Base-by-base conservation (phyloP, 768 basidiomycete genomes). In the Suillus brevipes region DNA sequence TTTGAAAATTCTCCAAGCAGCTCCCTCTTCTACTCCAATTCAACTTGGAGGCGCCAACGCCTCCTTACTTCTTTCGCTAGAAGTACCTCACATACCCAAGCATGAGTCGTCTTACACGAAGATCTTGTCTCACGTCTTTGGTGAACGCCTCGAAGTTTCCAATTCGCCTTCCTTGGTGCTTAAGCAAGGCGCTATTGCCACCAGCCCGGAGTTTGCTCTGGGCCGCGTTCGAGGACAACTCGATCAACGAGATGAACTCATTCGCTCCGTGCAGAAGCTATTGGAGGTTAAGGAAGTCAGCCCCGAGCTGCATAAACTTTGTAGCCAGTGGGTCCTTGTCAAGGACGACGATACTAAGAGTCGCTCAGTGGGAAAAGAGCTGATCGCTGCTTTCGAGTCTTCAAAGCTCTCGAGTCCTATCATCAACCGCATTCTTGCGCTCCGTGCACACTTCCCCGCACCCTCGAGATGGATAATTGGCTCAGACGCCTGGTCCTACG, bases 401-500 rank as follows among this genome's bases (percentile, higher is more conserved):
- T 65, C 81, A 1, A 68, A 79, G 20, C 56, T 77, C 57, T 65
- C 75, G 9, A 80, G 83, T 65, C 75, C 83, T 6, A 77, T 83
- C 10, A 86, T 84, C 6, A 78, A 86, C 47, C 82, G 82, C 36
- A 83, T 93, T 53, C 82, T 94, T 43, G 71, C 83, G 18, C 79
- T 91, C 13, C 83, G 83, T 47, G 77, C 85, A 23, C 85, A 89
- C 69, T 86, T 97, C 69, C 79, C 85, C 49, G 80, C 87, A 9
- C 81, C 81, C 43, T 95, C 93, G 8, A 84, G 92, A 65, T 99
- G 97, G 97, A 99, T 99, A 77, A 91, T 99, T 70, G 95, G 97
- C 23, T 98, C 96, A 23, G 97, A 99, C 74, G 92, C 94, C 0
- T 99, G 97, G 97, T 91, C 96, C 0, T 94, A 97, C 75, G 97